Base-by-base conservation (phyloP, 1,284 basidiomycete genomes). In the Pholiota adiposa region DNA sequence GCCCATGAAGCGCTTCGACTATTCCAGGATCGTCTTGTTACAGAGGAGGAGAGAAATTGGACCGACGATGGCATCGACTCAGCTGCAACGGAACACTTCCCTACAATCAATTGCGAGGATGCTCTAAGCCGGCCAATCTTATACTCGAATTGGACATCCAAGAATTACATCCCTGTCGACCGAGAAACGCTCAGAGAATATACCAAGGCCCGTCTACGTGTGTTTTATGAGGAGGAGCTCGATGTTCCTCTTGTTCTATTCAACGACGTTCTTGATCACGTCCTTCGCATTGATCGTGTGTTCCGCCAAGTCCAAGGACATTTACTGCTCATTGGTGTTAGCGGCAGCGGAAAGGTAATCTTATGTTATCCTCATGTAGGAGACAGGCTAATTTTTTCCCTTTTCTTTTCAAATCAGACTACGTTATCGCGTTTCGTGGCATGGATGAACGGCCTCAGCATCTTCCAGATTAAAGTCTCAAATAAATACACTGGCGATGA, bases 111-210 rank as follows among this genome's bases (percentile, higher is more conserved):
- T 70, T 83, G 84, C 31, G 86, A 88, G 18, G 93, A 97, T 70
- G 92, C 94, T 1, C 83, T 99, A 27, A 76, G 71, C 23, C 87
- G 97, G 19, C 97, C 98, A 0, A 97, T 99, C 65, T 80, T 99
- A 34, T 99, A 96, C 83, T 97, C 96, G 4, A 98, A 99, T 74
- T 99, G 97, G 97, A 97, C 97, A 0, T 96, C 96, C n/a, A 95
- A 96, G 77, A 82, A 98, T 73, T 98, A 98, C 73, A 88, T 97
- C 59, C 89, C 96, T 2, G 97, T 99, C 50, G 94, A 97, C 64
- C 87, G 97, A 56, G 97, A 97, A 69, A 82, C 88, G 41, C 86
- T 99, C 9, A 88, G 97, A 51, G 96, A 98, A 70, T 99, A 98
- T 73, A 97, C 95, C 21, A 98, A 97, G 75, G 96, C 97, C 29